Evolutionary conservation across 139 green algal species (phyloP), one percentile per base, ranked within the genome.

Genomic region (Auxenochlorella pyrenoidosa): DNA sequence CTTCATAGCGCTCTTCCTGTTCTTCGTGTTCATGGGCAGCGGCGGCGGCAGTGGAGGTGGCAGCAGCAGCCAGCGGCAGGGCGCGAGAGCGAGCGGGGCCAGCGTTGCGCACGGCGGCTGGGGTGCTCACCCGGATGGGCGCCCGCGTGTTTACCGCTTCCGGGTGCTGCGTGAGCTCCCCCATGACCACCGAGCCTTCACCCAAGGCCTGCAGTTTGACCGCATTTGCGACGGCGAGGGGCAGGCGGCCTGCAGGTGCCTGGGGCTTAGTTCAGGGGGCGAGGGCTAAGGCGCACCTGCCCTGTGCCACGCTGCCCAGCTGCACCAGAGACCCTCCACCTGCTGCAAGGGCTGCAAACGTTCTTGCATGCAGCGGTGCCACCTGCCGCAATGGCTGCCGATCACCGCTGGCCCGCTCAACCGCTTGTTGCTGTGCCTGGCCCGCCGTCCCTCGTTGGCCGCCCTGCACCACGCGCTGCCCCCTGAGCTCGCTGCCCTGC

Each of bases 141-240:
- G 63, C 47, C 89, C 89, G 0, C 38, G 58, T 0, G 28, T 96
- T 28, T 92, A 89, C 66, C 87, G 73, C 0, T 97, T 94, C 73
- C 41, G 88, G 8, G 87, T 97, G 0, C 86, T 97, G 16, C 83
- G 88, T 2, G 92, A 95, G 80, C 93, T 94, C 34, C 90, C 92
- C 0, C 96, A 98, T 66, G 95, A 98, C 87, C 86, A 89, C 19
- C 54, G 73, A 2, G 95, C 96, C 5, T 98, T 98, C 89, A 98
- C 96, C 10, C 96, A 98, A 86, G 96, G 95, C 18, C 84, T 98
- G 54, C 88, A 96, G 80, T 96, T 90, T 82, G 93, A 97, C 72
- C 82, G 82, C 1, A 10, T 90, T 0, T 97, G 96, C 80, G 66
- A 79, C 21, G n/a, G 3, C 38, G 79, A 30, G 34, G 18, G 12